Base-by-base conservation (phyloP, 768 basidiomycete species). In the Termitomyces titanicus region DNA sequence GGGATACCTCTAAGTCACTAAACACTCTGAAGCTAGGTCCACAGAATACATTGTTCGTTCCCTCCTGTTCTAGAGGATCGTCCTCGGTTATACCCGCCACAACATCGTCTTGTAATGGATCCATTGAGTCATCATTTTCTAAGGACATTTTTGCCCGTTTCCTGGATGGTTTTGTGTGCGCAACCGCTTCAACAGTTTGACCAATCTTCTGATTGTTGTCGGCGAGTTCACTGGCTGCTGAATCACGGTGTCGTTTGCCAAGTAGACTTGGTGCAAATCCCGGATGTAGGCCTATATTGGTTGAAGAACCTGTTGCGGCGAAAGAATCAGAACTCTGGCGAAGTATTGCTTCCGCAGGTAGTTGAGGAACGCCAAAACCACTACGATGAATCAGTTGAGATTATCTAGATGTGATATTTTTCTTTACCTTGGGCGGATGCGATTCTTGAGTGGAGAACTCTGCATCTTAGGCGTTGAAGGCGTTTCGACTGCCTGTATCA, bases 161-260 rank as follows among this genome's bases (percentile, higher is more conserved):
- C 61, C 79, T 82, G 44, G 64, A 70, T 8, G 79, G 82, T 29
- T 74, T 76, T 25, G 72, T 52, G 18, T 74, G 73, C n/a, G 71
- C 69, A 10, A 70, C 62, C 52, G 76, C 79, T 18, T 61, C 66
- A 56, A 77, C 75, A 22, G 67, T 60, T 12, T 65, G 58, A 5
- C 64, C 68, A 11, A 66, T 76, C 47, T 76, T 75, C 53, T 75
- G 67, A n/a, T 67, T 75, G 25, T 70, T 69, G 52, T 81, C 82
- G 6, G 72, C 66, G 10, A 49, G 69, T 49, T 74, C 72, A 59
- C 75, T 80, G 11, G 74, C 70, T 9, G 73, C 68, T 2, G 80
- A 73, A 58, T 82, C 82, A 57, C 87, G 76, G 48, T 75, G 79
- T 33, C 85, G 81, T 65, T 89, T 90, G n/a, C 88, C 88, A 17